Evolutionary conservation across 148 eudicot species (phyloP).

Genomic region (Diospyros lotus): DNA sequence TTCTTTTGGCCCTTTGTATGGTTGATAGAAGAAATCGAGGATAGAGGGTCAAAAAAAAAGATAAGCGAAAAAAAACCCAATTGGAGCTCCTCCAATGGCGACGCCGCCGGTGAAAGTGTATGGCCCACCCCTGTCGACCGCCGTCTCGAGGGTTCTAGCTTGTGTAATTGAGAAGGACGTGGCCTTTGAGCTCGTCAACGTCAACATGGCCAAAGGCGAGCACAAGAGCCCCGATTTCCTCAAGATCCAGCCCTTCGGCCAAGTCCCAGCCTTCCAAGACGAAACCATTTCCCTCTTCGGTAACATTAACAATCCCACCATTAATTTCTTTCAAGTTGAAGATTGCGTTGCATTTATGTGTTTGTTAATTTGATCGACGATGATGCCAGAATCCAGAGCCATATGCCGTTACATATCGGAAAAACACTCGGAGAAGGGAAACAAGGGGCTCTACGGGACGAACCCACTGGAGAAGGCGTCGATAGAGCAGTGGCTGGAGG

Average conservation of each 20-base stretch:
- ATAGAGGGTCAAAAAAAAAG: not conserved
- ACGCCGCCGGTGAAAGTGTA: constrained; percentile 76
- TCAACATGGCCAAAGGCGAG: constrained; percentile 68
- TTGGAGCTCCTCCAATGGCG: constrained; percentile 23
- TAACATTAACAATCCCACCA: constrained; percentile 18
- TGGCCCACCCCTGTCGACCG: constrained; percentile 71
- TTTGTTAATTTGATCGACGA: not conserved
- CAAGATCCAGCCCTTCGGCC: constrained; percentile 90
- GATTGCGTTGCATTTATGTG: not conserved
- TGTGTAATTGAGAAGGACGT: constrained; percentile 84
- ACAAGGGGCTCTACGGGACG: constrained; percentile 53
- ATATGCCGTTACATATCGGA: constrained; percentile 77
- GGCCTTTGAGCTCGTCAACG: constrained; percentile 44
- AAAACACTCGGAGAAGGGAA: constrained; percentile 56
- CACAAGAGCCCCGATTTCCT: constrained; percentile 69
- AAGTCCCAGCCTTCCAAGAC: constrained; percentile 86
- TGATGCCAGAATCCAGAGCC: constrained; percentile 61
- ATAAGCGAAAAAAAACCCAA: constrained; percentile 3
- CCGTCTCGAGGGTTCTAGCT: constrained; percentile 66
- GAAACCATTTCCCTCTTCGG: constrained; percentile 74
- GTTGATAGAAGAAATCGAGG: not conserved
- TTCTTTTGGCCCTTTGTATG: not conserved
- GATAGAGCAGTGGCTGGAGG: constrained; percentile 88
- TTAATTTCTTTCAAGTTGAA: not conserved
- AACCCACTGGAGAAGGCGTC: constrained; percentile 77